Conservation (phyloP, 176 grass and related monocot genomes). For the Triticum turgidum region DNA sequence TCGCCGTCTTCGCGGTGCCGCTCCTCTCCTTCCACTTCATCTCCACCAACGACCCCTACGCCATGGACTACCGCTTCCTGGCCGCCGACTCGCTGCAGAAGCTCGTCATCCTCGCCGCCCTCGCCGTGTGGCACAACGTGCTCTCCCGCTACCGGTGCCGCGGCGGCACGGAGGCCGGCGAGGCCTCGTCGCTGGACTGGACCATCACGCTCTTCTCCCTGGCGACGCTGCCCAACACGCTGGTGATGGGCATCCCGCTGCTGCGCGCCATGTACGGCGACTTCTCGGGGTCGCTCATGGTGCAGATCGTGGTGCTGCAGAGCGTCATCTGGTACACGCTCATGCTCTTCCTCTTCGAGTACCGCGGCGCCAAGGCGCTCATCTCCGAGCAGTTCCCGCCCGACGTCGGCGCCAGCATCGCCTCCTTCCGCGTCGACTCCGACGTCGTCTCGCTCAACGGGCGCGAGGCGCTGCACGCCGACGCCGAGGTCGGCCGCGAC, state of each 20-base stretch:
- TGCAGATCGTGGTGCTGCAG: conserved; percentile 96
- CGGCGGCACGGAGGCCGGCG: neutral
- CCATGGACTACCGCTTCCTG: conserved; percentile 94
- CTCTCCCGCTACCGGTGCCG: conserved; percentile 53
- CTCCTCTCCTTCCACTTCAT: conserved; percentile 99
- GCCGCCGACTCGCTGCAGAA: conserved; percentile 94
- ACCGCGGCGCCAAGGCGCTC: conserved; percentile 91
- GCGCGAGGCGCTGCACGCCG: conserved; percentile 76
- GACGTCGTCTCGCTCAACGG: conserved; percentile 94
- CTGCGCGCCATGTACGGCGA: conserved; percentile 95
- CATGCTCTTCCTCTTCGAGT: conserved; percentile 99
- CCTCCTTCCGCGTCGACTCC: conserved; percentile 91
- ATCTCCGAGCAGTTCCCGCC: conserved; percentile 98
- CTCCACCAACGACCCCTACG: conserved; percentile 79
- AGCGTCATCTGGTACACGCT: conserved; percentile 99
- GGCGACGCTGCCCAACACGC: conserved; percentile 93
- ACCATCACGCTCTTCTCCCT: conserved; percentile 97
- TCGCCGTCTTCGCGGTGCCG: conserved; percentile 92
- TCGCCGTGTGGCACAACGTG: conserved; percentile 78
- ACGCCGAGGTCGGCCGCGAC: conserved; percentile 88
- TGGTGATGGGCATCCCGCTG: conserved; percentile 97
- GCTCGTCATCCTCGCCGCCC: conserved; percentile 72
- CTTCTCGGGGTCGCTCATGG: conserved; percentile 88
- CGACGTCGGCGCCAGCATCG: conserved; percentile 79
- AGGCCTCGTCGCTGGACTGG: conserved; percentile 63